Conservation (phyloP, 768 basidiomycete species). For the Cystofilobasidium macerans region DNA sequence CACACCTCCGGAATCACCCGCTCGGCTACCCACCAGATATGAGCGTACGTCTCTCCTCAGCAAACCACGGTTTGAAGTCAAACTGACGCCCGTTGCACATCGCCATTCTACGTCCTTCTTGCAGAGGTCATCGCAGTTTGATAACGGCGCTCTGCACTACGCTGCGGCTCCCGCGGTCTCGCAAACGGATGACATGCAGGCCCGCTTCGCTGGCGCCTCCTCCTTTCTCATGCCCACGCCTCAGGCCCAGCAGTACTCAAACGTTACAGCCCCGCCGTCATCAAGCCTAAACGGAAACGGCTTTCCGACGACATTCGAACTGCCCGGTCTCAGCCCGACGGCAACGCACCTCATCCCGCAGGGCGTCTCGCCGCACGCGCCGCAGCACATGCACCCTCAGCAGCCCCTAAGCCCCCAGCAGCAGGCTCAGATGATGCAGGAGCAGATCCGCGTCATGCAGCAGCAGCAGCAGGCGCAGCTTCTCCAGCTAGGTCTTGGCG, state of each 20-base stretch:
- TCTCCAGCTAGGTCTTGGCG: constrained; percentile 43
- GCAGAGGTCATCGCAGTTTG: not conserved
- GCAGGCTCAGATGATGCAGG: not conserved
- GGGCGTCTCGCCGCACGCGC: not conserved
- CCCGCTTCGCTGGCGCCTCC: constrained; percentile 38
- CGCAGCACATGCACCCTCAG: constrained; percentile 37
- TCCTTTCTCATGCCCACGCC: constrained; percentile 1
- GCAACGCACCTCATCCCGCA: not conserved
- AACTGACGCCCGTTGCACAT: not conserved
- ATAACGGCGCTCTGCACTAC: not conserved
- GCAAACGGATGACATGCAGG: not conserved
- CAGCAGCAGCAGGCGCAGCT: constrained; percentile 18
- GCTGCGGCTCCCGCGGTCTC: not conserved
- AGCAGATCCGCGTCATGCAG: too few species aligned
- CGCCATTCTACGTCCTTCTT: not conserved
- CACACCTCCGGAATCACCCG: too few species aligned
- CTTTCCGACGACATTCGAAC: constrained; percentile 1
- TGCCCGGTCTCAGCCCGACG: not conserved
- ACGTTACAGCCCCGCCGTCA: not conserved
- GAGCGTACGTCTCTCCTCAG: too few species aligned
- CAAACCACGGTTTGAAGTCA: too few species aligned
- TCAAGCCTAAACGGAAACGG: constrained; percentile 17
- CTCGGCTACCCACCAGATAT: too few species aligned
- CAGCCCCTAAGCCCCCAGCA: constrained; percentile 20
- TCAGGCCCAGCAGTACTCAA: constrained; percentile 45